phyloP scores from a whole-genome alignment of 495 filamentous ascomycete genomes.

The Penicillium cosmopolitanum region DNA sequence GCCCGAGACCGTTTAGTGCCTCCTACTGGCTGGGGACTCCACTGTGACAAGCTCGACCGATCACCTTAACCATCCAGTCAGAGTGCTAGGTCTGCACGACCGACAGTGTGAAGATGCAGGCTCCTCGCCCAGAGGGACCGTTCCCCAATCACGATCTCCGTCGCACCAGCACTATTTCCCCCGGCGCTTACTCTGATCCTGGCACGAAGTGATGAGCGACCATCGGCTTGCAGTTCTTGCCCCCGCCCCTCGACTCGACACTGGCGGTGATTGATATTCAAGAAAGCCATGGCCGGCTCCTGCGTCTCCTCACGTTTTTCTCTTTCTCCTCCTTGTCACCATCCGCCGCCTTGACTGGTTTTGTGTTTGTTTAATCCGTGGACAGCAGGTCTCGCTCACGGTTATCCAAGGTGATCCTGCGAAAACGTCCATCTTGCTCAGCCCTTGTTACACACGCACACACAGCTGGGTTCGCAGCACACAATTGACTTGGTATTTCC shows the following conservation, averaged over 20 bases:
- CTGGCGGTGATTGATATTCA: slow-evolving; percentile 42
- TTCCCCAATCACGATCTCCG: slow-evolving; percentile 34
- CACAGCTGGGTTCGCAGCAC: slow-evolving; percentile 17
- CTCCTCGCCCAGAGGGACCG: slow-evolving; percentile 13
- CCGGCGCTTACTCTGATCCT: slow-evolving; percentile 40
- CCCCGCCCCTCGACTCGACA: slow-evolving; percentile 15
- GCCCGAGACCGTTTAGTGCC: slow-evolving; percentile 5
- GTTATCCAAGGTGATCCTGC: slow-evolving; percentile 27
- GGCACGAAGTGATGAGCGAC: slow-evolving; percentile 26
- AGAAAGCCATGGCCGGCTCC: slow-evolving; percentile 27
- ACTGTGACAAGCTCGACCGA: slow-evolving; percentile 46
- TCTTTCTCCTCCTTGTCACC: slow-evolving; percentile 25
- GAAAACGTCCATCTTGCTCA: slow-evolving; percentile 24
- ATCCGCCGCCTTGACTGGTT: slow-evolving; percentile 18
- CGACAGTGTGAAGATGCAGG: slow-evolving; percentile 26
- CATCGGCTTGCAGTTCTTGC: slow-evolving; percentile 27
- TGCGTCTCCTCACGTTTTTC: slow-evolving; percentile 15
- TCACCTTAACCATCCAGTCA: slow-evolving; percentile 36
- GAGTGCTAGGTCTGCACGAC: slow-evolving; percentile 14
- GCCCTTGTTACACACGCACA: slow-evolving; percentile 26
- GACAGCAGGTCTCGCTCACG: slow-evolving; percentile 41
- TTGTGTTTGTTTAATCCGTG: slow-evolving; percentile 32
- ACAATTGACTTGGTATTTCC: slow-evolving; percentile 17
- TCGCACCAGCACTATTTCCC: slow-evolving; percentile 25
- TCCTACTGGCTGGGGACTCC: slow-evolving; percentile 29